These are phyloP conservation scores for Colletotrichum somersetense DNA, from an alignment of 2,329 filamentous ascomycete genomes.

Conservation along the genomic window DNA sequence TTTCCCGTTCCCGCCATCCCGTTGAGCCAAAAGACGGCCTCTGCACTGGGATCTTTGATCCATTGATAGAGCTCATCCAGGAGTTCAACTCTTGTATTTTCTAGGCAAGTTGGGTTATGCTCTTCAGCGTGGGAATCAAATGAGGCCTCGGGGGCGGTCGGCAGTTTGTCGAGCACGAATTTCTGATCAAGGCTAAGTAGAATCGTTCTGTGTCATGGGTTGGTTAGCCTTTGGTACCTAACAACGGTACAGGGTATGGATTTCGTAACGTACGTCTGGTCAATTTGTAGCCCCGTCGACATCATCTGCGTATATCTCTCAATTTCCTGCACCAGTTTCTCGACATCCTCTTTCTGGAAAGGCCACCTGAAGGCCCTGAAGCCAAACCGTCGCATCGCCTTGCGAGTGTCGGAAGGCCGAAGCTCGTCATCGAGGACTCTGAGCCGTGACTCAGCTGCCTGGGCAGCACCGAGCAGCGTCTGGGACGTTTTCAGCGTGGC, in stretches of 20 bases:
- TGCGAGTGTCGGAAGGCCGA: constrained; percentile 43
- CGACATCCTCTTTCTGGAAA: constrained; percentile 52
- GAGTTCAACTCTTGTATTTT: constrained; percentile 50
- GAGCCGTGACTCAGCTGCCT: constrained; percentile 44
- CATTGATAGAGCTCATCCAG: constrained; percentile 49
- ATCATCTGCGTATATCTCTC: constrained; percentile 47
- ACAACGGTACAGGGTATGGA: background rate
- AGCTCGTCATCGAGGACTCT: constrained; percentile 45
- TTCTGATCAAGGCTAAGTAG: constrained; percentile 45
- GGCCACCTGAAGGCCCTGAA: constrained; percentile 55
- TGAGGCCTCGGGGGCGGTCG: constrained; percentile 44
- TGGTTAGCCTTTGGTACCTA: background rate
- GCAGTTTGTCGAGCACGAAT: constrained; percentile 43
- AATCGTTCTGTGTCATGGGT: constrained; percentile 17
- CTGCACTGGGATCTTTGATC: constrained; percentile 43
- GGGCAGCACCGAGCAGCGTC: constrained; percentile 43
- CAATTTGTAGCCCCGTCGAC: constrained; percentile 49
- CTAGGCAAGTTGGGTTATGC: constrained; percentile 49
- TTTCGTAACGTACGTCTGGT: constrained; percentile 49
- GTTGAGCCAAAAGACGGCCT: constrained; percentile 53
- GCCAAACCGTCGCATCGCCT: constrained; percentile 49
- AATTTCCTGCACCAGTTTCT: constrained; percentile 47
- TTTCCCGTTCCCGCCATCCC: constrained; percentile 57
- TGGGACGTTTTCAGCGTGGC: constrained; percentile 46
- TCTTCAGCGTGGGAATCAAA: constrained; percentile 54